Conservation (phyloP, 176 grass and related monocot genomes). For the Aechmea fasciata region DNA sequence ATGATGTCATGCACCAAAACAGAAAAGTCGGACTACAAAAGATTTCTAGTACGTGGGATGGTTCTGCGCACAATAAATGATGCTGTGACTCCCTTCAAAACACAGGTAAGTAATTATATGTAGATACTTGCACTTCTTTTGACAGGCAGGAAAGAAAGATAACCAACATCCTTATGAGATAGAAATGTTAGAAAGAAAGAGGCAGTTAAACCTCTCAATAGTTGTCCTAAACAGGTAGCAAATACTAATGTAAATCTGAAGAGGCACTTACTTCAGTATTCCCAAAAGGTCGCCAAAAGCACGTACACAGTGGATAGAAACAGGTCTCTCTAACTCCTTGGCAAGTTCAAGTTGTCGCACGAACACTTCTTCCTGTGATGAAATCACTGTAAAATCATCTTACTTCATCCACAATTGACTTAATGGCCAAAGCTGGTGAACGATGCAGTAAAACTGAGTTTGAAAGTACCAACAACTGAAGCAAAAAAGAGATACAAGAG, state of each 20-base stretch:
- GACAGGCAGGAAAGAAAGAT: background rate
- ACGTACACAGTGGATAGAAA: constrained; percentile 81
- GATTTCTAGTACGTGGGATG: too few species aligned
- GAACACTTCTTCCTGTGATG: constrained; percentile 63
- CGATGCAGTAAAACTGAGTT: constrained; percentile 2
- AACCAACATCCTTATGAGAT: background rate
- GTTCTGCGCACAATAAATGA: too few species aligned
- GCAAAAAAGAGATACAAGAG: background rate
- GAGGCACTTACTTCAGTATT: constrained; percentile 51
- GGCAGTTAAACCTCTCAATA: background rate
- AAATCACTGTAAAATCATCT: constrained; percentile 17
- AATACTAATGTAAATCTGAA: background rate
- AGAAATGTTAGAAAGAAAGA: too few species aligned
- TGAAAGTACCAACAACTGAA: constrained; percentile 19
- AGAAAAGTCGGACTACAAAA: too few species aligned
- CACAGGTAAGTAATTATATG: too few species aligned
- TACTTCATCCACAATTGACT: background rate
- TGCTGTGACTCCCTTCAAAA: too few species aligned
- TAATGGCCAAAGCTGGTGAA: background rate
- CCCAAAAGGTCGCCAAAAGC: constrained; percentile 79
- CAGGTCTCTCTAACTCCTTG: constrained; percentile 68
- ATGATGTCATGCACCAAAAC: too few species aligned
- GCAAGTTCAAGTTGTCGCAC: constrained; percentile 64
- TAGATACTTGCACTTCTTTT: background rate
- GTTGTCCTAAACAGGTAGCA: background rate